Evolutionary conservation across 768 basidiomycete species (phyloP).

Genomic region (Nevesoporus exiguus): DNA sequence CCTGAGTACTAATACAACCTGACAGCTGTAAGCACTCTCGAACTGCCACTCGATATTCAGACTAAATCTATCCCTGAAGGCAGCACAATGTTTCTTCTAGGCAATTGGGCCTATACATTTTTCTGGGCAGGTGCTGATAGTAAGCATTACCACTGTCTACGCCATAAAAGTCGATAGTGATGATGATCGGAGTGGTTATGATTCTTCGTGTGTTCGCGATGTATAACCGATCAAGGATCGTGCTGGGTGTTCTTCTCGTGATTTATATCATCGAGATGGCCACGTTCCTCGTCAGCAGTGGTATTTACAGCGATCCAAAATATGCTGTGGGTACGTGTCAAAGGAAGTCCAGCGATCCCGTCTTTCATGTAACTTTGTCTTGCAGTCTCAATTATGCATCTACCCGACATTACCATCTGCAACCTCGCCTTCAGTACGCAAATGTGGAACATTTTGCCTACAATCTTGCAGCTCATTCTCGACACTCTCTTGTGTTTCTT

Average conservation of each 20-base stretch:
- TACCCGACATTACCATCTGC: background rate
- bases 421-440: background rate
- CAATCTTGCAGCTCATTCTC: background rate
- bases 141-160: background rate
- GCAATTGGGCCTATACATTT: background rate
- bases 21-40: background rate
- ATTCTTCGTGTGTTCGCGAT: background rate
- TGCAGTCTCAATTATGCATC: background rate
- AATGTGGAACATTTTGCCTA: background rate
- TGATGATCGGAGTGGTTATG: constrained; percentile 1
- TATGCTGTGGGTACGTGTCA: background rate
- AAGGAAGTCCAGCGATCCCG: background rate
- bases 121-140: background rate
- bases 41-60: too few species aligned
- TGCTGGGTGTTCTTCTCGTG: constrained; percentile 1
- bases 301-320: background rate
- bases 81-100: background rate
- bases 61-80: background rate
- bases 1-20: background rate
- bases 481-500: background rate
- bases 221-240: background rate
- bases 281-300: background rate
- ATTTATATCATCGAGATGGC: background rate
- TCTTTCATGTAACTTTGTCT: background rate
- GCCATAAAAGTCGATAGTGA: background rate